Conservation (phyloP, 352 stramenopile genomes). For the Pythium scleroteichum region DNA sequence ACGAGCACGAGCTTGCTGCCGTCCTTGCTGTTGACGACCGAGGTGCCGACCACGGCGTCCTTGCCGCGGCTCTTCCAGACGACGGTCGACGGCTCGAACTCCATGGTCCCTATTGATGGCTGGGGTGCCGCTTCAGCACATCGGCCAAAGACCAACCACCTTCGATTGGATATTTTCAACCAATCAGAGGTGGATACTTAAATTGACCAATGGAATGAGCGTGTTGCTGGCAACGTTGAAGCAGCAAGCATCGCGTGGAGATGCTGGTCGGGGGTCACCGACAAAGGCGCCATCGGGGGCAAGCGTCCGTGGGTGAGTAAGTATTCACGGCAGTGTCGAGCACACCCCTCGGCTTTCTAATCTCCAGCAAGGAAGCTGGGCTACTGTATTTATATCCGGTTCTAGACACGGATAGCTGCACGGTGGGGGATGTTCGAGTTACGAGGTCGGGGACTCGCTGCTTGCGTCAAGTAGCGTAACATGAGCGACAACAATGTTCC, state of each 20-base stretch:
- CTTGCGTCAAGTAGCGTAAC: too few species aligned
- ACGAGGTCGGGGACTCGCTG: too few species aligned
- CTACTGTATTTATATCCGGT: too few species aligned
- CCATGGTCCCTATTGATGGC: conserved; percentile 40
- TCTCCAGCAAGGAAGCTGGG: too few species aligned
- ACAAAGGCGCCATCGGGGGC: too few species aligned
- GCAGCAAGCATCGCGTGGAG: too few species aligned
- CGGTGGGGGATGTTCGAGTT: too few species aligned
- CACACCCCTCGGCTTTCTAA: too few species aligned
- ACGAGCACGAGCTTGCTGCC: conserved; percentile 61
- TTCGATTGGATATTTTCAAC: conserved; percentile 5
- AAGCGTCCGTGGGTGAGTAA: too few species aligned
- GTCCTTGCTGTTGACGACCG: conserved; percentile 43
- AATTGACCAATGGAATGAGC: background rate
- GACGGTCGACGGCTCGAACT: conserved; percentile 66
- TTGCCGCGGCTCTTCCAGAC: conserved; percentile 64
- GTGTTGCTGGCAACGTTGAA: conserved; percentile 1
- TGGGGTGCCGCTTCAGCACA: conserved; percentile 10
- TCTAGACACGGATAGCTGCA: too few species aligned
- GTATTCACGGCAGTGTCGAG: too few species aligned
- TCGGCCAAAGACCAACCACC: conserved; percentile 28
- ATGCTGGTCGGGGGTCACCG: too few species aligned
- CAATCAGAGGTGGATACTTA: conserved; percentile 1
- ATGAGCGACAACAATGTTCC: conserved; percentile 39
- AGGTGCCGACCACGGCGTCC: conserved; percentile 46